Evolutionary conservation across 2,329 filamentous ascomycete genomes (phyloP), one percentile per base, ranked within the genome.

Genomic region (Penicillium italicum): DNA sequence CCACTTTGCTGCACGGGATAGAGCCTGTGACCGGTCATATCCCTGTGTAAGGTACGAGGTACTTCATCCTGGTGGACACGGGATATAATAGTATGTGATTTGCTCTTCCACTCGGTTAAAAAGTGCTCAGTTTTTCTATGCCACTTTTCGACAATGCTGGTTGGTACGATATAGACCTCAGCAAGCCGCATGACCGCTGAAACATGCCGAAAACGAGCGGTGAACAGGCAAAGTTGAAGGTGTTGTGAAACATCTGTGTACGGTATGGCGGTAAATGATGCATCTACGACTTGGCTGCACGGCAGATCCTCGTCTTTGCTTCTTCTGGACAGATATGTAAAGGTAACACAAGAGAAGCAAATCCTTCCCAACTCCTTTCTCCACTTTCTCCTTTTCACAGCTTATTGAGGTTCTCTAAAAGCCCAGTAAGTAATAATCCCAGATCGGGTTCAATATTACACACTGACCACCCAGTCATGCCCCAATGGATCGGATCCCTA

Each of bases 401-500:
- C 37, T 26, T 14, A n/a, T 44, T 40, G 38, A 33, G 12, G 22
- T 12, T 16, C 43, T 16, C 22, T 8, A 28, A 37, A 24, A 7
- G 8, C 16, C 24, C n/a, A 50, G 51, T 54, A 54, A 43, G 51
- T 14, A 31, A 1, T 9, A 4, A n/a, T 12, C 20, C 28, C 16
- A 14, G 14, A 26, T n/a, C 3, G 22, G 20, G 24, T 28, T 18
- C 3, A 26, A 18, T 10, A 6, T 1, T 3, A 0, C 4, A 12
- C 9, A 33, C 53, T 55, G 26, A 51, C 33, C 6, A 34, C 28
- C 8, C 14, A 55, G 53, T 38, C 47, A 55, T 55, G 53, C 33
- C 47, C 28, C 53, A 55, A 45, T 55, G 53, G 53, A 42, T 41
- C 16, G 53, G 53, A 28, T 51, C 47, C 12, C 24, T 55, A 5